phyloP scores from a whole-genome alignment of 75 land plant genomes.

The Pseudotsuga menziesii region DNA sequence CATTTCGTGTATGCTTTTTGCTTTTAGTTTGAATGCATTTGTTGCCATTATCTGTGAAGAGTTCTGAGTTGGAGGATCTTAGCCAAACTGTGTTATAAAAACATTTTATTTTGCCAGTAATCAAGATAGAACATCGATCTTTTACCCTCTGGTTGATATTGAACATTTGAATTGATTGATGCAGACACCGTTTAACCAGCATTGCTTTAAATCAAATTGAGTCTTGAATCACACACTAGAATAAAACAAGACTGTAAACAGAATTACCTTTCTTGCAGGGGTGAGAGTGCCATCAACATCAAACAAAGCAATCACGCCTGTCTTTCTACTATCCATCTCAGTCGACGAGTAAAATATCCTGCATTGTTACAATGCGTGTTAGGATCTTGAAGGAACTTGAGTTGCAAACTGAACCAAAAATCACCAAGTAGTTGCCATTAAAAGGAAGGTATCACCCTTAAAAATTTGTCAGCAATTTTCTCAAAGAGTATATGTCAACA shows the following conservation, averaged over 20 bases:
- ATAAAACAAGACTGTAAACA: not conserved
- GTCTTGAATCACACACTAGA: not conserved
- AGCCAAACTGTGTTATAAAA: too few species aligned
- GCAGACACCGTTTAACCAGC: not conserved
- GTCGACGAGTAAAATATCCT: not conserved
- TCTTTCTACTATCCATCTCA: conserved; percentile 48
- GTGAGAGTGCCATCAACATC: conserved; percentile 99
- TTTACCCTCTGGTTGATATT: too few species aligned
- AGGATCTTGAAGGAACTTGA: not conserved
- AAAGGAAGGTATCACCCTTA: not conserved
- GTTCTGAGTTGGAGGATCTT: too few species aligned
- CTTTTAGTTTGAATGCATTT: too few species aligned
- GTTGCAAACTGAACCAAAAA: not conserved
- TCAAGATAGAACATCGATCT: too few species aligned
- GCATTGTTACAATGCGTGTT: not conserved
- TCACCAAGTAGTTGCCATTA: not conserved
- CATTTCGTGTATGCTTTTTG: too few species aligned
- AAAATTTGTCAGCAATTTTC: not conserved
- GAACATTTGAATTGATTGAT: not conserved
- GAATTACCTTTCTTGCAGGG: conserved; percentile 71
- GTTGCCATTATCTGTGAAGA: too few species aligned
- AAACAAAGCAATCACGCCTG: conserved; percentile 82
- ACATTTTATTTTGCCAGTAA: too few species aligned
- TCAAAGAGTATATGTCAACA: not conserved
- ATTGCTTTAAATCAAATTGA: not conserved